These are phyloP conservation scores for Amylocystis lapponica DNA, from an alignment of 768 basidiomycete species.

Conservation along the genomic window DNA sequence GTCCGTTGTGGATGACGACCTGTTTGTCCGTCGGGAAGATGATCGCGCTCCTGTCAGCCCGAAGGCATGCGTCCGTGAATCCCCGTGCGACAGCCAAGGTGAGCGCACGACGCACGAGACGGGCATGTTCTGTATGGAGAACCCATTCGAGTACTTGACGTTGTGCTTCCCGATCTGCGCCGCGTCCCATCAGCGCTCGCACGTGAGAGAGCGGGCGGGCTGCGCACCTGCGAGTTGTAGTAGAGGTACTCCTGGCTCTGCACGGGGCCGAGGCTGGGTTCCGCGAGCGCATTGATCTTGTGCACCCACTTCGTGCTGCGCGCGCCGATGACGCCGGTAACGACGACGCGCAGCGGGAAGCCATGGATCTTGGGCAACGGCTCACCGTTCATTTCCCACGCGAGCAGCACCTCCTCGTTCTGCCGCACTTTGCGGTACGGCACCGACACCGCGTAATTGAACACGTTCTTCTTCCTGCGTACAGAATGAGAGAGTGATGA, in stretches of 20 bases:
- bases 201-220: neutral
- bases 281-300: constrained; percentile 42
- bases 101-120: constrained; percentile 39
- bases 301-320: constrained; percentile 51
- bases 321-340: constrained; percentile 51
- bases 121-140: constrained; percentile 54
- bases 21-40: constrained; percentile 39
- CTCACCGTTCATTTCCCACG: constrained; percentile 48
- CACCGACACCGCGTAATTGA: constrained; percentile 43
- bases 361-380: constrained; percentile 48
- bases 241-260: constrained; percentile 50
- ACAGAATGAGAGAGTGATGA: neutral
- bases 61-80: neutral
- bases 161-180: constrained; percentile 48
- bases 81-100: neutral
- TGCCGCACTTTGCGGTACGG: constrained; percentile 43
- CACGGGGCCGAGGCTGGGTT: constrained; percentile 46
- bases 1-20: constrained; percentile 43
- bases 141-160: constrained; percentile 44
- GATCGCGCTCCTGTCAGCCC: constrained; percentile 39
- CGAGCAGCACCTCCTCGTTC: constrained; percentile 47
- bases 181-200: neutral
- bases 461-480: constrained; percentile 31
- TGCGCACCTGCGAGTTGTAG: constrained; percentile 39
- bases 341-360: constrained; percentile 43